These are phyloP conservation scores for Dendrocalamus sinicus DNA, from an alignment of 176 grass and related monocot species.

Conservation along the genomic window DNA sequence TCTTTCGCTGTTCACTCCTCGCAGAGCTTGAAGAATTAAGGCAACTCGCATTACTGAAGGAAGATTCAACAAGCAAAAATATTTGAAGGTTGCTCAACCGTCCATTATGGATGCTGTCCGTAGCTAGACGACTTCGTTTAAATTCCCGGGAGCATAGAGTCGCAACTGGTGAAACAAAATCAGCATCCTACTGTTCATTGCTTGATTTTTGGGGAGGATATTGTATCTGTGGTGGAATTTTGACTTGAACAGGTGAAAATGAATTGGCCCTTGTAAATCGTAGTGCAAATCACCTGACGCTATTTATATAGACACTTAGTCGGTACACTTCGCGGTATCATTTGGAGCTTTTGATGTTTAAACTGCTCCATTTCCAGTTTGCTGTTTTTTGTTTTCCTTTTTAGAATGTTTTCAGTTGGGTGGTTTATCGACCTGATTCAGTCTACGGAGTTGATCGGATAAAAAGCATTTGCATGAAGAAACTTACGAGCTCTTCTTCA, in stretches of 20 bases:
- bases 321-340: neutral
- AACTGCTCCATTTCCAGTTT: neutral
- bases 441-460: neutral
- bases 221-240: slow-evolving; percentile 9
- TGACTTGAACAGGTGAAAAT: slow-evolving; percentile 20
- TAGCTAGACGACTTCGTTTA: neutral
- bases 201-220: slow-evolving; percentile 18
- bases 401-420: neutral
- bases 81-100: neutral
- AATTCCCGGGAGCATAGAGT: neutral
- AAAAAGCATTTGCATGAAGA: neutral
- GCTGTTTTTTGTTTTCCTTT: neutral
- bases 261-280: slow-evolving; percentile 6
- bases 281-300: neutral
- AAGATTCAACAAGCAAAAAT: neutral
- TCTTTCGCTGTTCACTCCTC: slow-evolving; percentile 16
- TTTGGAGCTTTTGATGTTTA: neutral
- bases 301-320: neutral
- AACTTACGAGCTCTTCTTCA: neutral
- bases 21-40: slow-evolving; percentile 64
- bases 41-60: slow-evolving; percentile 42
- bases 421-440: neutral
- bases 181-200: neutral
- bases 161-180: neutral
- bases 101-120: neutral